Percentiles rank a stretch among this genome's conserved stretches.
Evolutionary conservation across 2,329 filamentous ascomycete genomes (phyloP).

Genomic region (Biscogniauxia sp.): DNA sequence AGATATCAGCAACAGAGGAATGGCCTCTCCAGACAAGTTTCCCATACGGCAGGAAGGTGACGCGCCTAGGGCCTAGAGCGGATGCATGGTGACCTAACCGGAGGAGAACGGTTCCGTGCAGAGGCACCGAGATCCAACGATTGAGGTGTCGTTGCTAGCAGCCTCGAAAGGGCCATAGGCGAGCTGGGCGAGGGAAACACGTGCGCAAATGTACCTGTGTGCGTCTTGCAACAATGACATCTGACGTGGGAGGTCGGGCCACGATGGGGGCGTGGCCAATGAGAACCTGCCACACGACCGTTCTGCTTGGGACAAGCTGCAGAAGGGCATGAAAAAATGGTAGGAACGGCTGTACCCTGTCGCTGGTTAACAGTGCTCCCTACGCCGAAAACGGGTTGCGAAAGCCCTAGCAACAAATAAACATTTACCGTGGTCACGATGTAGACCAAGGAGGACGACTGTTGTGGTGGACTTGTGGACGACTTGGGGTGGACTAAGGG

Average conservation of each 20-base stretch:
- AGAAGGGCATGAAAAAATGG: slow-evolving; percentile 26
- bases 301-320: slow-evolving; percentile 30
- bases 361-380: slow-evolving; percentile 13
- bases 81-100: slow-evolving; percentile 27
- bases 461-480: no score
- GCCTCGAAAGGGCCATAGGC: slow-evolving; percentile 14
- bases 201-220: slow-evolving; percentile 27
- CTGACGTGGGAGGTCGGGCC: slow-evolving; percentile 29
- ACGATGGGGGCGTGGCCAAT: slow-evolving; percentile 31
- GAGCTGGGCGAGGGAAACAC: slow-evolving; percentile 23
- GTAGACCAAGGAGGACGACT: slow-evolving; percentile 9
- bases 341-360: slow-evolving; percentile 18
- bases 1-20: slow-evolving; percentile 8
- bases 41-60: background rate
- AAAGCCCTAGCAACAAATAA: slow-evolving; percentile 16
- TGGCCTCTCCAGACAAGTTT: slow-evolving; percentile 13
- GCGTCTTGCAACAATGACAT: slow-evolving; percentile 23
- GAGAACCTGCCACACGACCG: slow-evolving; percentile 31
- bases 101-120: slow-evolving; percentile 19
- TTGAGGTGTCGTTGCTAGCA: slow-evolving; percentile 10
- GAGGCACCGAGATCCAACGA: slow-evolving; percentile 23
- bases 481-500: slow-evolving; percentile 1
- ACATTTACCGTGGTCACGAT: slow-evolving; percentile 5
- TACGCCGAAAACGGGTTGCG: slow-evolving; percentile 21
- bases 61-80: slow-evolving; percentile 6